Base-by-base conservation (phyloP, 441 rosid genomes). In the Erodium moschatum region DNA sequence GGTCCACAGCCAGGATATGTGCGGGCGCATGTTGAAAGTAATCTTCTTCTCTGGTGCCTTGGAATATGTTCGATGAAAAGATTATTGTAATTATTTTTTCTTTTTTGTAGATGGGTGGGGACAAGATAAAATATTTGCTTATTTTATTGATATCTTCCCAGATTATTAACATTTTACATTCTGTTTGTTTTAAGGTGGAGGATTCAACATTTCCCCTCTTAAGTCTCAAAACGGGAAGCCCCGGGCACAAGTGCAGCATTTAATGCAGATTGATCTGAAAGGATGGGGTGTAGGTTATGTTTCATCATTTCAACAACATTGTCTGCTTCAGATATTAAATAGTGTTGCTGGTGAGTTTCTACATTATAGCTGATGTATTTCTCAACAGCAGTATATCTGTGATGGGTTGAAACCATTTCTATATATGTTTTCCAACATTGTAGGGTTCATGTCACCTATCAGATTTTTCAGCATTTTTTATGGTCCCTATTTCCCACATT, bases 11-110 rank as follows among this genome's bases (percentile, higher is more conserved):
- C 98, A 68, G 99, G 98, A 69, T 87, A 76, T 85, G 97, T 95
- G 70, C 93, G 98, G 62, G 99, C 99, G 68, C 95, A 95, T 77
- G 86, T 95, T 60, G 99, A 95, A 84, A 92, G 99, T 95, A 78
- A 72, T 94, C 81, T 70, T 63, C 31, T 29, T 9, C 61, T 77
- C 69, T 70, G 44, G 63, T 74, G 24, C 64, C 27, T 21, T 27
- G 64, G 64, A 58, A 20, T 58, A 58, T 58, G 64, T 58, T 58
- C 31, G n/a, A 20, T 58, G 19, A 4, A 58, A 58, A 58, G 27
- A 44, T 11, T 44, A 44, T 44, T 10, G 64, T 58, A 16, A 20
- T 58, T 58, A 58, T 0, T 24, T 20, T 20, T 19, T 56, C 24
- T 16, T 56, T 18, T 56, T 56, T 19, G 11, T 27, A 56, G 20